Conservation (phyloP, 257 asterid species). For the Ligustrum vulgare region DNA sequence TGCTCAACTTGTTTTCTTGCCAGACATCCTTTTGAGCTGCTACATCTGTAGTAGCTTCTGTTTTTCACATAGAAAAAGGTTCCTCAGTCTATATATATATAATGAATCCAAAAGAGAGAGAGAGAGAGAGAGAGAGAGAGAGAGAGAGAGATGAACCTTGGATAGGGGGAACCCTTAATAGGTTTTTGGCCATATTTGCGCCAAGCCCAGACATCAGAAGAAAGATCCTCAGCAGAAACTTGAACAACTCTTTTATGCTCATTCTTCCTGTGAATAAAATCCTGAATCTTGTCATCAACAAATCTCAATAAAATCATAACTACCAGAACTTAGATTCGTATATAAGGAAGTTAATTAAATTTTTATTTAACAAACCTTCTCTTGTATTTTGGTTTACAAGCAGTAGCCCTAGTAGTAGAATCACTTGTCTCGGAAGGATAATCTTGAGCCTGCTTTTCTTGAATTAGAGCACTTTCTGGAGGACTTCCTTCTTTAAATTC, state of each 20-base stretch:
- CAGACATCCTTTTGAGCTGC: conserved; percentile 87
- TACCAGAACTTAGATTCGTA: neutral
- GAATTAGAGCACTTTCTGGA: neutral
- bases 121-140: neutral
- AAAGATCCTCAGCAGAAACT: conserved; percentile 63
- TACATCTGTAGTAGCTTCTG: conserved; percentile 96
- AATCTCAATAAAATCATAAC: neutral
- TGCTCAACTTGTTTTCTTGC: conserved; percentile 96
- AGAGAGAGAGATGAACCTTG: conserved; percentile 54
- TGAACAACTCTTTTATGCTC: conserved; percentile 74
- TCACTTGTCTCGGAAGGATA: conserved; percentile 27
- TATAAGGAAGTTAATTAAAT: neutral
- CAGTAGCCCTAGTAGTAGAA: conserved; percentile 17
- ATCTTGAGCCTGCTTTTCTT: neutral
- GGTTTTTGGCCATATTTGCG: conserved; percentile 98
- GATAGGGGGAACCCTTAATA: conserved; percentile 91
- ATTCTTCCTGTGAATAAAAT: conserved; percentile 56
- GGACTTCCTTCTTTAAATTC: conserved; percentile 32
- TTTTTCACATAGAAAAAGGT: conserved; percentile 4
- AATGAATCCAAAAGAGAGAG: neutral
- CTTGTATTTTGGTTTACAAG: conserved; percentile 63
- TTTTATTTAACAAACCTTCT: conserved; percentile 52
- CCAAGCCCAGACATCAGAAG: conserved; percentile 98
- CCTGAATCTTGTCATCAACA: neutral
- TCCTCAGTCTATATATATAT: neutral